Conservation (phyloP, 2,329 filamentous ascomycete genomes). For the Diaporthe aspalathi region DNA sequence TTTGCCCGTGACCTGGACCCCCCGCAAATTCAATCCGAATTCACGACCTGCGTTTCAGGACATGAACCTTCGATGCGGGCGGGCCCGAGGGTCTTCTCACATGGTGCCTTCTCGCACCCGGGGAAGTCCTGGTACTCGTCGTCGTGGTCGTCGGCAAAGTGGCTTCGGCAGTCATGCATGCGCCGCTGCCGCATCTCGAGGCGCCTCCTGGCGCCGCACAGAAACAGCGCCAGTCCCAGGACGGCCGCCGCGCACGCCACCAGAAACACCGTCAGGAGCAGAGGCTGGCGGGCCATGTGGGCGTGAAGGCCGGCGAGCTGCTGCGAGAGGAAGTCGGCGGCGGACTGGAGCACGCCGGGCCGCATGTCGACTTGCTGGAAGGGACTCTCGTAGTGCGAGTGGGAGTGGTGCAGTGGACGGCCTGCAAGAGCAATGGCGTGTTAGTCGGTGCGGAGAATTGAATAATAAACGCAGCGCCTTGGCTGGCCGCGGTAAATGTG, state of each 20-base stretch:
- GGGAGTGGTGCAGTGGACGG: conserved; percentile 14
- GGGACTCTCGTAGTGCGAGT: conserved; percentile 34
- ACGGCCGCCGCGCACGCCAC: background rate
- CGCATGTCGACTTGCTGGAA: conserved; percentile 30
- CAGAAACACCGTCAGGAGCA: background rate
- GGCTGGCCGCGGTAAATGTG: no score
- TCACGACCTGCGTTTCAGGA: conserved; percentile 1
- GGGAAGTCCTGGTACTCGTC: background rate
- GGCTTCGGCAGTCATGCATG: background rate
- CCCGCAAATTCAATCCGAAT: background rate
- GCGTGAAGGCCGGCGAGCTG: background rate
- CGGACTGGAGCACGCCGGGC: background rate
- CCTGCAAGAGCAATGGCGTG: no score
- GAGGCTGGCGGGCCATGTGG: background rate
- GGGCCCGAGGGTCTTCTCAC: background rate
- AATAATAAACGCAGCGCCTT: no score
- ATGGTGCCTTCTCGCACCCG: background rate
- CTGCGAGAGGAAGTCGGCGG: background rate
- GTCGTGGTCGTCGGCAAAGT: background rate
- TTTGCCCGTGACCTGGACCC: background rate
- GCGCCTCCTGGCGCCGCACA: background rate
- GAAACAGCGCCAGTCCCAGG: background rate
- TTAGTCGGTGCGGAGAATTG: no score
- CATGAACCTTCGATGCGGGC: no score
- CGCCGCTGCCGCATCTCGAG: background rate